A percentile compares a stretch with the other conserved stretches of the same genome.
phyloP scores from a whole-genome alignment of 73 alveolate species.

The Paramecium sonneborni region DNA sequence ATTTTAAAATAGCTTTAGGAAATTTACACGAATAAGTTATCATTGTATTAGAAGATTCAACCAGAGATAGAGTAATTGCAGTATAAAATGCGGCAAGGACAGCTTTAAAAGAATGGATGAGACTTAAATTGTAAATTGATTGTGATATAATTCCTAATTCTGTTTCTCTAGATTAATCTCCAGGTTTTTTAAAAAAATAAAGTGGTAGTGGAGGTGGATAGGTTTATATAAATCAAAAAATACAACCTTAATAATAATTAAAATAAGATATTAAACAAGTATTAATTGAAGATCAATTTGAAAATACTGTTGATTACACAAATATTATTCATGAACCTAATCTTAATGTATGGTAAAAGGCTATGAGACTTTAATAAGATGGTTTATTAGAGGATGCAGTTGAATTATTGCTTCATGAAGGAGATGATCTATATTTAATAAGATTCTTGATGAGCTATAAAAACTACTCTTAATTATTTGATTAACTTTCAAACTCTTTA shows the following conservation, averaged over 20 bases:
- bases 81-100: slow-evolving; percentile 47
- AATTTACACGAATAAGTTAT: slow-evolving; percentile 54
- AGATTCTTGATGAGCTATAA: slow-evolving; percentile 29
- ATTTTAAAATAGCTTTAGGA: slow-evolving; percentile 26
- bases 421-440: slow-evolving; percentile 33
- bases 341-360: slow-evolving; percentile 32
- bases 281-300: neutral
- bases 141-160: neutral
- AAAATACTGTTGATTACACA: slow-evolving; percentile 26
- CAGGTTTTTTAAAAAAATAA: slow-evolving; percentile 32
- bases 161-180: neutral
- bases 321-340: neutral
- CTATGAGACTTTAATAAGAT: neutral
- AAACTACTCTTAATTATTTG: neutral
- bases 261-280: slow-evolving; percentile 19
- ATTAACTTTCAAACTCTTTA: neutral
- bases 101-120: slow-evolving; percentile 54
- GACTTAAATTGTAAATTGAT: slow-evolving; percentile 1
- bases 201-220: slow-evolving; percentile 48
- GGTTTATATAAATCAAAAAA: neutral
- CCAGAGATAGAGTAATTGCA: slow-evolving; percentile 52
- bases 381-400: slow-evolving; percentile 37
- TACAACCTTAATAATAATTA: neutral
- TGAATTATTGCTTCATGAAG: neutral
- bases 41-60: slow-evolving; percentile 21